Evolutionary conservation across 1,284 basidiomycete genomes (phyloP).

Genomic region (Cryptococcus sp.): DNA sequence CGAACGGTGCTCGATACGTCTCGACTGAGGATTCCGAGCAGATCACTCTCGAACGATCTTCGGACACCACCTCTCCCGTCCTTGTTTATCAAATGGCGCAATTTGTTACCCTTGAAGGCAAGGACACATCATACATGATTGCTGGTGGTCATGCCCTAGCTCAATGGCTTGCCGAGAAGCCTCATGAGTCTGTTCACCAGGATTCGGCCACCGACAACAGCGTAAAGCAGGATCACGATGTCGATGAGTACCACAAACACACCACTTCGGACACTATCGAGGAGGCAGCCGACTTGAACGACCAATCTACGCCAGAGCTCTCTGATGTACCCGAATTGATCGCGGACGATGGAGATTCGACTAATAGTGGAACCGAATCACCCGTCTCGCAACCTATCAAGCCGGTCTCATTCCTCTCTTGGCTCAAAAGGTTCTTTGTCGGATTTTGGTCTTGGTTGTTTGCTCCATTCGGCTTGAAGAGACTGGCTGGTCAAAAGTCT

Average conservation of each 20-base stretch:
- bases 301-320: too few species aligned
- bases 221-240: not conserved
- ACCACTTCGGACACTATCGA: not conserved
- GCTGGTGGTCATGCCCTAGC: not conserved
- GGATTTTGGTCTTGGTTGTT: slow-evolving; percentile 13
- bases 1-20: too few species aligned
- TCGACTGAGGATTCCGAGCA: not conserved
- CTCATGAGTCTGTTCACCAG: not conserved
- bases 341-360: not conserved
- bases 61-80: not conserved
- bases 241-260: not conserved
- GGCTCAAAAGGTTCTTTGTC: slow-evolving; percentile 8
- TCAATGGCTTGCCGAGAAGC: not conserved
- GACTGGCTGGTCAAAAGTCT: not conserved
- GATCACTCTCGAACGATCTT: not conserved
- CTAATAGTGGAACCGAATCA: not conserved
- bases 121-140: not conserved
- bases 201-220: not conserved
- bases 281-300: too few species aligned
- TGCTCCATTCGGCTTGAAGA: slow-evolving; percentile 3
- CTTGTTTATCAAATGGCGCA: not conserved
- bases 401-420: slow-evolving; percentile 7
- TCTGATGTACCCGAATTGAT: too few species aligned
- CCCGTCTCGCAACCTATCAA: not conserved
- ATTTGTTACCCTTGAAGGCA: not conserved